Evolutionary conservation across 1,139 yeast species (phyloP).

Genomic region (Geotrichum australiense): DNA sequence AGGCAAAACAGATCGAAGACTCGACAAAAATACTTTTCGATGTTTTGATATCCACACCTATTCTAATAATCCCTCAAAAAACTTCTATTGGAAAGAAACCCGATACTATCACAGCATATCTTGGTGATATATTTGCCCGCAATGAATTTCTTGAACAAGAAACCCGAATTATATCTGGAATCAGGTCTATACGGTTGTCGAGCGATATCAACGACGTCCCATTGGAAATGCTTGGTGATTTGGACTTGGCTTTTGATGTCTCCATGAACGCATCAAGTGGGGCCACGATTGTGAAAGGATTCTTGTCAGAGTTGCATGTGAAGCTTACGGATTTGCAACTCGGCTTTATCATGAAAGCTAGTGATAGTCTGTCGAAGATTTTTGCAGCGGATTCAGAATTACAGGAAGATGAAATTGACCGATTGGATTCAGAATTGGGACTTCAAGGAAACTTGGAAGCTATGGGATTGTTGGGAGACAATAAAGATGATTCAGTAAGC

Average conservation of each 20-base stretch:
- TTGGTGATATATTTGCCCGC: conserved; percentile 75
- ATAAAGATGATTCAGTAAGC: background rate
- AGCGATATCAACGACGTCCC: conserved; percentile 54
- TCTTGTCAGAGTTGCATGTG: conserved; percentile 58
- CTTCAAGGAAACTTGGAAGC: conserved; percentile 12
- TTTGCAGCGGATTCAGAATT: conserved; percentile 39
- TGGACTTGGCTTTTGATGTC: conserved; percentile 59
- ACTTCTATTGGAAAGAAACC: conserved; percentile 19
- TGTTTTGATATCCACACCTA: conserved; percentile 73
- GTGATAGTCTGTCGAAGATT: conserved; percentile 52
- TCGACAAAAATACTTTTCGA: conserved; percentile 63
- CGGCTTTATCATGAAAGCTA: conserved; percentile 48
- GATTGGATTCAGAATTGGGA: conserved; percentile 31
- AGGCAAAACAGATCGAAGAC: conserved; percentile 57
- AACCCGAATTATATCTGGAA: conserved; percentile 60
- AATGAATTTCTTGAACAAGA: conserved; percentile 45
- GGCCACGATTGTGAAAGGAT: conserved; percentile 48
- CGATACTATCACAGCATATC: conserved; percentile 60
- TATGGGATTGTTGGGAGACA: conserved; percentile 6
- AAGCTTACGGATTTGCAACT: conserved; percentile 74
- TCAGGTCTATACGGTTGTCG: conserved; percentile 59
- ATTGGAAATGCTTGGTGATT: conserved; percentile 58
- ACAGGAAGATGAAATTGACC: conserved; percentile 60
- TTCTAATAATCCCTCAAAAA: conserved; percentile 65
- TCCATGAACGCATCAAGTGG: conserved; percentile 39